Evolutionary conservation across 352 stramenopile species (phyloP), one percentile per base, ranked within the genome.

Genomic region (Globisporangium megalacanthum): DNA sequence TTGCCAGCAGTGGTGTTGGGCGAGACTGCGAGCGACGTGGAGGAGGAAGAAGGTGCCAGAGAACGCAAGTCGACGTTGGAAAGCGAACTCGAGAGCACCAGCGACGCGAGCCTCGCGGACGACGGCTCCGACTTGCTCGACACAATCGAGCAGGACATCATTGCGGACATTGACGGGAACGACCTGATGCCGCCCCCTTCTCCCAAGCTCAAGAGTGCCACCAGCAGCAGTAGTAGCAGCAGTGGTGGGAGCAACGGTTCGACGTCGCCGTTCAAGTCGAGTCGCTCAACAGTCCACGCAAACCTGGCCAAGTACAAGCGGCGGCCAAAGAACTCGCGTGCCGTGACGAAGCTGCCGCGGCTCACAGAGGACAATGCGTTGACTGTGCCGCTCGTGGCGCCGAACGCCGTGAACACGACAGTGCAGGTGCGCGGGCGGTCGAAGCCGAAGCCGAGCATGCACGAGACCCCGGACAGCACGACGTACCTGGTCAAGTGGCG

Each of bases 401-500:
- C 85, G 5, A 89, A 89, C 54, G 77, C 83, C 2, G 85, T 95
- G 42, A 95, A 95, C 56, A 91, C 84, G 35, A 90, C 69, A 2
- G 69, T 95, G 7, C 83, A 92, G 74, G 85, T 95, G 49, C 85
- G 85, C 19, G 85, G 85, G 4, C 74, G 83, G 6, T 69, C 73
- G 13, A 93, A 89, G 42, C 83, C 84, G 9, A 91, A 90, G 67
- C 56, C 71, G 35, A 92, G 75, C 47, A 87, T 91, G 67, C 54
- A 80, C 14, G 80, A 92, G 33, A 95, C 85, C 11, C 85, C 85
- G 10, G 83, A 93, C 56, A 90, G 83, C 58, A 81, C 77, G 35
- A 88, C 84, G 19, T 95, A 92, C 67, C 55, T 95, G 52, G 69
- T 95, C 15, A 95, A 95, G 66, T 95, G 85, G 85, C 93, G 93